phyloP scores from a whole-genome alignment of 257 asterid species.

The Jaltomata sinuosa region DNA sequence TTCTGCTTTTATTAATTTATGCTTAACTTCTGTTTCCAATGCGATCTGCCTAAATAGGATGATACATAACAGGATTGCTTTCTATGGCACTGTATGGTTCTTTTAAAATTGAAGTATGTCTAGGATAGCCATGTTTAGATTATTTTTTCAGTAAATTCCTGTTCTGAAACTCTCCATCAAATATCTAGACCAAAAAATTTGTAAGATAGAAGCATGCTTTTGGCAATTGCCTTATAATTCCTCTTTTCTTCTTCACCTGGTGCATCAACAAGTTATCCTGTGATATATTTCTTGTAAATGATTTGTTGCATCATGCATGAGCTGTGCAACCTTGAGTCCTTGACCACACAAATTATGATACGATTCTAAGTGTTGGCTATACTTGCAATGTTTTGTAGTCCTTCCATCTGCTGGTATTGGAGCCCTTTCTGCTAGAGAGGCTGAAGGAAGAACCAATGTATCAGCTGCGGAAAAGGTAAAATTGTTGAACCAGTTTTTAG shows the following conservation, averaged over 20 bases:
- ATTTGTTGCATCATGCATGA: slow-evolving; percentile 1
- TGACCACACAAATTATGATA: neutral
- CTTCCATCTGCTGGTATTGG: slow-evolving; percentile 87
- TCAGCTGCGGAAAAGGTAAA: slow-evolving; percentile 84
- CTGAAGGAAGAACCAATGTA: slow-evolving; percentile 87
- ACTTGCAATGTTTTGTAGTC: slow-evolving; percentile 35
- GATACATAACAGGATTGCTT: neutral
- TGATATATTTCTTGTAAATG: neutral
- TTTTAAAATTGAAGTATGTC: neutral
- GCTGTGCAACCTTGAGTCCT: neutral
- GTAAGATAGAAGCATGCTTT: neutral
- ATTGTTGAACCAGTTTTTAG: neutral
- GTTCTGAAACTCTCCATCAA: neutral
- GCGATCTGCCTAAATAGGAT: neutral
- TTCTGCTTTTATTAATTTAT: neutral
- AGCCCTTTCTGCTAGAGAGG: slow-evolving; percentile 96
- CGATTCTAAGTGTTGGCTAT: neutral
- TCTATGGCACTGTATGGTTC: neutral
- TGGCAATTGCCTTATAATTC: neutral
- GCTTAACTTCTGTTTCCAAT: neutral
- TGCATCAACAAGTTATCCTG: neutral
- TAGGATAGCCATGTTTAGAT: neutral
- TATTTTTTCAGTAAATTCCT: neutral
- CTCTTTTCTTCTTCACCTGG: neutral
- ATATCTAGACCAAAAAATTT: neutral